Conservation (phyloP, 257 asterid genomes). For the Capsicum baccatum region DNA sequence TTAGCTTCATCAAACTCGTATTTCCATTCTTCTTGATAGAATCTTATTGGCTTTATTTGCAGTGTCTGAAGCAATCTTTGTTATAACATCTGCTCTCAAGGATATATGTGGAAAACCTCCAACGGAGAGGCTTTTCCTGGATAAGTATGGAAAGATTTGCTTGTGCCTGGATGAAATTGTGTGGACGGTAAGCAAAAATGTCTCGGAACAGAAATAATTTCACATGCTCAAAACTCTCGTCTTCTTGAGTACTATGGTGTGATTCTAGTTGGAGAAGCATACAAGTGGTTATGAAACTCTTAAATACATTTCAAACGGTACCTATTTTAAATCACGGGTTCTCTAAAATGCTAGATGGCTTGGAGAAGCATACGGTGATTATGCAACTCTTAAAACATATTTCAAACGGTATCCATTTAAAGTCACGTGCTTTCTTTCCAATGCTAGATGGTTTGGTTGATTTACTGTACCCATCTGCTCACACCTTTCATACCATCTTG, state of each 20-base stretch:
- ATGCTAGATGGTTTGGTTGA: background rate
- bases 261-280: conserved; percentile 21
- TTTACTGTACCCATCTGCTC: background rate
- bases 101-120: conserved; percentile 96
- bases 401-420: background rate
- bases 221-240: background rate
- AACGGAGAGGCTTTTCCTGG: conserved; percentile 93
- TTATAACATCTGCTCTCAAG: conserved; percentile 88
- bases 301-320: background rate
- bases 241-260: conserved; percentile 8
- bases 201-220: background rate
- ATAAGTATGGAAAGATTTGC: conserved; percentile 96
- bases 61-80: conserved; percentile 91
- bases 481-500: background rate
- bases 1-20: background rate
- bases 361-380: conserved; percentile 1
- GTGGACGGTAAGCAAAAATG: conserved; percentile 70
- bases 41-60: conserved; percentile 33
- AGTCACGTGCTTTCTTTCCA: background rate
- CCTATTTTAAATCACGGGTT: background rate
- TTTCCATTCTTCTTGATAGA: background rate
- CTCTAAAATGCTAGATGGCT: background rate
- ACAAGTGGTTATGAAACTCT: background rate
- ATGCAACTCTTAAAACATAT: background rate
- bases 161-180: conserved; percentile 98